phyloP scores from a whole-genome alignment of 768 basidiomycete genomes.

The Candolleomyces aberdarensis region DNA sequence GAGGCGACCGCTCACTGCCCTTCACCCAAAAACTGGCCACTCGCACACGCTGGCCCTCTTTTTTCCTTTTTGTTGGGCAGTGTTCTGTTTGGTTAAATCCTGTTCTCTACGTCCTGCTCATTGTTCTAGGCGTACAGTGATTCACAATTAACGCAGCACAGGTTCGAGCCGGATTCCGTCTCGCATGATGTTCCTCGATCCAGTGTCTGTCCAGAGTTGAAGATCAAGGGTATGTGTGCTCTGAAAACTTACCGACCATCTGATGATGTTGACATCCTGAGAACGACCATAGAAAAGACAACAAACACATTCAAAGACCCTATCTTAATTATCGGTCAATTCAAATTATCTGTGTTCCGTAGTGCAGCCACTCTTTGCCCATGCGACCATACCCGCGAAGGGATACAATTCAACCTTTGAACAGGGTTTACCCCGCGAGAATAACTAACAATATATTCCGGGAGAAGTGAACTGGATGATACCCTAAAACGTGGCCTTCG shows the following conservation, averaged over 20 bases:
- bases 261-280: neutral
- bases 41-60: neutral
- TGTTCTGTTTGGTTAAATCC: neutral
- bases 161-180: too few species aligned
- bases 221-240: too few species aligned
- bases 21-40: too few species aligned
- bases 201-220: too few species aligned
- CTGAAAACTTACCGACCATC: neutral
- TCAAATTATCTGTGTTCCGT: neutral
- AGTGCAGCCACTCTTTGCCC: neutral
- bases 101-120: neutral
- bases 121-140: neutral
- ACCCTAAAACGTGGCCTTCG: neutral
- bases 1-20: too few species aligned
- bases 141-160: too few species aligned
- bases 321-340: neutral
- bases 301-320: neutral
- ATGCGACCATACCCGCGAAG: neutral
- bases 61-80: neutral
- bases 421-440: neutral
- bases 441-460: neutral
- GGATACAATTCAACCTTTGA: neutral
- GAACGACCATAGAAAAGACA: neutral
- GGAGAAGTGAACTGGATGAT: neutral
- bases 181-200: too few species aligned